These are phyloP conservation scores for Zygotorulaspora mrakii DNA, from an alignment of 1,139 yeast species.

Conservation along the genomic window DNA sequence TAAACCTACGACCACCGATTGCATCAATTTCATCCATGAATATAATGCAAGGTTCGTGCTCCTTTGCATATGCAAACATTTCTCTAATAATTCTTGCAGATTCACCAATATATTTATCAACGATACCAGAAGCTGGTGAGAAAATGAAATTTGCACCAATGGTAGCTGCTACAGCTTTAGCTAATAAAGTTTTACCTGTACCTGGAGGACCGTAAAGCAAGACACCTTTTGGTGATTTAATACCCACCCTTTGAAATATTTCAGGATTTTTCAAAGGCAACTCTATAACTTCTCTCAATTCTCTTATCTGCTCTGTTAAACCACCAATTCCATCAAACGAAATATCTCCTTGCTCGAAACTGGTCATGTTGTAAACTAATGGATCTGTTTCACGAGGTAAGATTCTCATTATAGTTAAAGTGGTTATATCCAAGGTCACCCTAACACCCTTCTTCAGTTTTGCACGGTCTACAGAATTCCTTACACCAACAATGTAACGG, in stretches of 20 bases:
- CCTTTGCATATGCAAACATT: slow-evolving; percentile 97
- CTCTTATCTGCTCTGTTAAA: slow-evolving; percentile 90
- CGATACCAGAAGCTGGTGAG: slow-evolving; percentile 97
- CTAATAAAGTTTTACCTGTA: slow-evolving; percentile 92
- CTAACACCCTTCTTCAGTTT: slow-evolving; percentile 88
- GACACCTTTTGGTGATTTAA: slow-evolving; percentile 97
- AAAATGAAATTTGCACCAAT: slow-evolving; percentile 97
- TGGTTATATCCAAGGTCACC: slow-evolving; percentile 96
- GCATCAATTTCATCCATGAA: slow-evolving; percentile 99
- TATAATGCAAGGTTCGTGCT: slow-evolving; percentile 97
- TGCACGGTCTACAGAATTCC: slow-evolving; percentile 85
- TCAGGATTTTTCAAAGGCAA: slow-evolving; percentile 97
- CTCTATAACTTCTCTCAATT: slow-evolving; percentile 95
- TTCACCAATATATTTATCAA: slow-evolving; percentile 97
- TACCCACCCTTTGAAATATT: slow-evolving; percentile 90
- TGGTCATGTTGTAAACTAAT: slow-evolving; percentile 95
- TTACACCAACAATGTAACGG: slow-evolving; percentile 94
- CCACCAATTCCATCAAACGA: slow-evolving; percentile 98
- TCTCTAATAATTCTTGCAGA: slow-evolving; percentile 95
- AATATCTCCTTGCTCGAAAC: slow-evolving; percentile 94
- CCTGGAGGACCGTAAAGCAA: slow-evolving; percentile 99
- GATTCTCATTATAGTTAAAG: slow-evolving; percentile 94
- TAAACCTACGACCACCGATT: slow-evolving; percentile 96
- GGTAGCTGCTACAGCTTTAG: slow-evolving; percentile 98
- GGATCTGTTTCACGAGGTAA: slow-evolving; percentile 99